A percentile compares a stretch with the other conserved stretches of the same genome.
These are phyloP conservation scores for Aristolochia californica DNA, from an alignment of 164 flowering plant species.

Conservation along the genomic window DNA sequence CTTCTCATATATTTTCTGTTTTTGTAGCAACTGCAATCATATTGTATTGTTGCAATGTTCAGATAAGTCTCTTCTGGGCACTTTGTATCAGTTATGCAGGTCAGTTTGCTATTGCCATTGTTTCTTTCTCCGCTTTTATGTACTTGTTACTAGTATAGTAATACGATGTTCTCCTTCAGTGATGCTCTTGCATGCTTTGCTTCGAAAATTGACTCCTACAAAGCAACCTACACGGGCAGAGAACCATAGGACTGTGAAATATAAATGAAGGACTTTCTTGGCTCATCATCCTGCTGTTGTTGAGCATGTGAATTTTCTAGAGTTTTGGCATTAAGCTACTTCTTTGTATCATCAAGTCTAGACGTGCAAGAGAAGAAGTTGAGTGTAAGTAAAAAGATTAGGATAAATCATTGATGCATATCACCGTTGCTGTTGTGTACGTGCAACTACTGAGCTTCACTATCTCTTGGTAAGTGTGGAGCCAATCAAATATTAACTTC, in stretches of 20 bases:
- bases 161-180: constrained; percentile 17
- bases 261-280: not conserved
- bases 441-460: too few relatives aligned
- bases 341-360: too few relatives aligned
- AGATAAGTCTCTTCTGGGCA: constrained; percentile 61
- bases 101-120: constrained; percentile 4
- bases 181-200: constrained; percentile 50
- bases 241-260: constrained; percentile 10
- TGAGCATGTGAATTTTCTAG: too few relatives aligned
- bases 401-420: too few relatives aligned
- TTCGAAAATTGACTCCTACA: constrained; percentile 53
- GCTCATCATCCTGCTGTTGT: too few relatives aligned
- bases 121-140: not conserved
- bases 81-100: constrained; percentile 61
- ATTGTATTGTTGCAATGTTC: constrained; percentile 51
- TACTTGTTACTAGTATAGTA: too few relatives aligned
- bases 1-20: not conserved
- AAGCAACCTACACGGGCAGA: constrained; percentile 38
- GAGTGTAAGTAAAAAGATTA: too few relatives aligned
- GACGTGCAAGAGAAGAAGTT: too few relatives aligned
- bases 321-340: too few relatives aligned
- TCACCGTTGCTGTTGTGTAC: too few relatives aligned
- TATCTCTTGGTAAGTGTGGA: too few relatives aligned
- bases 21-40: constrained; percentile 60
- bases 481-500: too few relatives aligned